These are phyloP conservation scores for Tulasnella sp. DNA, from an alignment of 768 basidiomycete species.

Conservation along the genomic window DNA sequence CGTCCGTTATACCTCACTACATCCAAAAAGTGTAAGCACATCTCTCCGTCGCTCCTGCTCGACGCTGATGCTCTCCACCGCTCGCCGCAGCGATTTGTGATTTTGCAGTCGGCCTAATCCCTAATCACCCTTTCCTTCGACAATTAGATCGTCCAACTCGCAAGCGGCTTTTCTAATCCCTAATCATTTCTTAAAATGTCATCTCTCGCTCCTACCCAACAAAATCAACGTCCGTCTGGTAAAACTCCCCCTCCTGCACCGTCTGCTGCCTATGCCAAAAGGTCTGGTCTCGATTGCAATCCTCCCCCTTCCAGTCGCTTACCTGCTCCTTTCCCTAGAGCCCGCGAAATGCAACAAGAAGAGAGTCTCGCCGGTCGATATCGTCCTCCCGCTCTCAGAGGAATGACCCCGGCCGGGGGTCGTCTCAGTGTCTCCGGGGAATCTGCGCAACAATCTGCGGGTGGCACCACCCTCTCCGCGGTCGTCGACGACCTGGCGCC, in stretches of 20 bases:
- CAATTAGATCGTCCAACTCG: conserved; percentile 27
- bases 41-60: background rate
- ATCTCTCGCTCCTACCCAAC: conserved; percentile 35
- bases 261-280: conserved; percentile 84
- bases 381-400: conserved; percentile 74
- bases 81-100: background rate
- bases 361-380: conserved; percentile 66
- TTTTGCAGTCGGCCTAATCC: conserved; percentile 27
- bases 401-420: conserved; percentile 37
- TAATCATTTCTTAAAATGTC: conserved; percentile 84
- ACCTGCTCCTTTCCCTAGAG: conserved; percentile 47
- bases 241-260: conserved; percentile 89
- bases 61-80: background rate
- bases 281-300: conserved; percentile 46
- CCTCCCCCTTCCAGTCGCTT: conserved; percentile 1
- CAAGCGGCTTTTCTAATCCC: conserved; percentile 54
- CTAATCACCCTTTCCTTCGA: conserved; percentile 27
- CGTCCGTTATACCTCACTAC: conserved; percentile 4
- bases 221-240: conserved; percentile 54
- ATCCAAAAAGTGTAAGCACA: conserved; percentile 5
- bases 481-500: conserved; percentile 45
- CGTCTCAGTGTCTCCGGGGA: conserved; percentile 26
- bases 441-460: conserved; percentile 44
- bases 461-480: conserved; percentile 44
- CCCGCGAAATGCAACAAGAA: conserved; percentile 81